Evolutionary conservation across 208 protist genomes (phyloP).

Genomic region (Lotmaria passim): DNA sequence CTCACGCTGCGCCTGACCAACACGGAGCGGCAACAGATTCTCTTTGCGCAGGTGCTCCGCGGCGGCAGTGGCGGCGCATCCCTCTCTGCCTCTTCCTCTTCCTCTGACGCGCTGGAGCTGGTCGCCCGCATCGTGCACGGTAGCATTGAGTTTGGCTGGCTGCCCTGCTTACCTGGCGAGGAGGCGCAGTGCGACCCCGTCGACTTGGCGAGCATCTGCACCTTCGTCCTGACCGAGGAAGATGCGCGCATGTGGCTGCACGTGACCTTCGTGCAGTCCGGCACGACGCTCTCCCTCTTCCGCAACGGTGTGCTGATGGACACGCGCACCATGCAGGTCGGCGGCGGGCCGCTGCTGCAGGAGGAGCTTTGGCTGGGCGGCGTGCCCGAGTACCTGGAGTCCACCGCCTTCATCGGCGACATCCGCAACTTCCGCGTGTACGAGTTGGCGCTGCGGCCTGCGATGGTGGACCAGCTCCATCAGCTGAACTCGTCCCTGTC

Average conservation of each 20-base stretch:
- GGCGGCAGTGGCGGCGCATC: background rate
- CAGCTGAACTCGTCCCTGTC: conserved; percentile 39
- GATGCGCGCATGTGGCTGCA: conserved; percentile 53
- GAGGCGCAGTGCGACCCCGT: conserved; percentile 13
- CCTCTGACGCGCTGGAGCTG: conserved; percentile 35
- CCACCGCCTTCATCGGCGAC: conserved; percentile 62
- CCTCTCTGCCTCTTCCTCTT: background rate
- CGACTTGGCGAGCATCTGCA: conserved; percentile 16
- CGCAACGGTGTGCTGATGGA: conserved; percentile 62
- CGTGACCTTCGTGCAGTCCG: conserved; percentile 78
- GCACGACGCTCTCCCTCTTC: conserved; percentile 61
- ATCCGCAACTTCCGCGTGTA: conserved; percentile 77
- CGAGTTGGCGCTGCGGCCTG: conserved; percentile 57
- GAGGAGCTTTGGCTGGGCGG: conserved; percentile 73
- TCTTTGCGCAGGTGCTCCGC: conserved; percentile 67
- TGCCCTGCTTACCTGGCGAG: conserved; percentile 32
- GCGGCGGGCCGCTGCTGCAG: conserved; percentile 49
- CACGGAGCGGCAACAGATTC: conserved; percentile 56
- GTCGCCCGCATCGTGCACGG: conserved; percentile 55
- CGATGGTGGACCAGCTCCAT: conserved; percentile 59
- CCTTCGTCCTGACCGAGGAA: conserved; percentile 27
- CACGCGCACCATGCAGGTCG: conserved; percentile 33
- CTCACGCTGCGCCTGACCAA: conserved; percentile 58
- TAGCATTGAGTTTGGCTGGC: conserved; percentile 65
- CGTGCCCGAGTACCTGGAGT: conserved; percentile 36